Percentiles rank a stretch among this genome's conserved stretches.
phyloP scores from a whole-genome alignment of 805 yeast species.

The Priceomyces medius region DNA sequence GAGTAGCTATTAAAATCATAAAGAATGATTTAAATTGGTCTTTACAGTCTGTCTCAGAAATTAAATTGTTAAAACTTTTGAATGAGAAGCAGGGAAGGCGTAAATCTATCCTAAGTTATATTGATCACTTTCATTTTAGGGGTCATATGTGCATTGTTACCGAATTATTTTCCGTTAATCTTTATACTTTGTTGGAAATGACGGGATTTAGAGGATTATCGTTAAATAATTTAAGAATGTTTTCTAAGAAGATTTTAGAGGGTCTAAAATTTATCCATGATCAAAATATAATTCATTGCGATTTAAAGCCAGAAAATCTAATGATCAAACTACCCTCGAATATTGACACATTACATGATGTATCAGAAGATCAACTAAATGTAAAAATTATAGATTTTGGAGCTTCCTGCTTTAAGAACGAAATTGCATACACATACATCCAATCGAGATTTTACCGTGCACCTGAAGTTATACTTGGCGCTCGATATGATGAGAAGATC shows the following conservation, averaged over 20 bases:
- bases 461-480: conserved; percentile 73
- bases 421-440: conserved; percentile 49
- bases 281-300: conserved; percentile 70
- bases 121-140: conserved; percentile 73
- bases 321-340: conserved; percentile 47
- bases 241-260: conserved; percentile 54
- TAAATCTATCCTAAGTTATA: conserved; percentile 47
- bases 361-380: conserved; percentile 39
- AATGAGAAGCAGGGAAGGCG: conserved; percentile 16
- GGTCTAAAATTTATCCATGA: conserved; percentile 63
- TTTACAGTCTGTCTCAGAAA: conserved; percentile 75
- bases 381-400: conserved; percentile 84
- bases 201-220: conserved; percentile 51
- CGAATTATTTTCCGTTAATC: conserved; percentile 65
- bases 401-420: conserved; percentile 49
- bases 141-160: conserved; percentile 81
- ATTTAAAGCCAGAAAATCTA: conserved; percentile 82
- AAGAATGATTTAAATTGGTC: conserved; percentile 73
- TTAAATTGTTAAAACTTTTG: conserved; percentile 59
- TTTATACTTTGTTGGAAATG: conserved; percentile 58
- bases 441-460: conserved; percentile 75
- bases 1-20: conserved; percentile 75
- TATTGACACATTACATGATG: conserved; percentile 1
- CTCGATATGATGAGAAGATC: conserved; percentile 53
- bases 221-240: conserved; percentile 36